Percentiles rank a stretch among this genome's conserved stretches.
These are phyloP conservation scores for Leishmania tarentolae DNA, from an alignment of 208 protist species.

Conservation along the genomic window DNA sequence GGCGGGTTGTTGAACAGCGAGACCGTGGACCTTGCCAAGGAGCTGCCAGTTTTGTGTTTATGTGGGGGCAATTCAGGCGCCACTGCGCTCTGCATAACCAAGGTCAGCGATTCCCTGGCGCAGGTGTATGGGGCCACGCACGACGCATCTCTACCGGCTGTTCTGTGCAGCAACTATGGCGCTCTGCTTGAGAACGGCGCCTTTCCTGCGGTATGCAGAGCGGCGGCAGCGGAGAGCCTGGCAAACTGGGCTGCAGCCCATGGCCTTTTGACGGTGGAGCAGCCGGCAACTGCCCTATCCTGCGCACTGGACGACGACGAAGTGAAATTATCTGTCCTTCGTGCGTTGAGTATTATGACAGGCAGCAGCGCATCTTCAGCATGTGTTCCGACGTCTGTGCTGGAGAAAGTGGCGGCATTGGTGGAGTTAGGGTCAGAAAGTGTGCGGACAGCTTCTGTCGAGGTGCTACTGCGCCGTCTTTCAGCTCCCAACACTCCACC, in stretches of 20 bases:
- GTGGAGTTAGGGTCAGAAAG: slow-evolving; percentile 15
- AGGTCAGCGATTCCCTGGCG: slow-evolving; percentile 22
- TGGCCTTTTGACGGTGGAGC: slow-evolving; percentile 9
- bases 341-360: slow-evolving; percentile 17
- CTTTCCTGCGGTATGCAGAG: slow-evolving; percentile 18
- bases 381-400: slow-evolving; percentile 24
- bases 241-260: slow-evolving; percentile 25
- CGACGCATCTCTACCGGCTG: slow-evolving; percentile 9
- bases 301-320: slow-evolving; percentile 12
- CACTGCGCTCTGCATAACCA: slow-evolving; percentile 14
- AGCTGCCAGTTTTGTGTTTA: slow-evolving; percentile 17
- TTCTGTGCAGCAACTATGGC: slow-evolving; percentile 14
- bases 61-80: slow-evolving; percentile 6
- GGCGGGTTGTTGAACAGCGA: neutral
- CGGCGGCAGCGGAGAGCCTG: slow-evolving; percentile 26
- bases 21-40: slow-evolving; percentile 14
- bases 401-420: slow-evolving; percentile 29
- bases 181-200: slow-evolving; percentile 14
- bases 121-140: slow-evolving; percentile 20
- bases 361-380: slow-evolving; percentile 19
- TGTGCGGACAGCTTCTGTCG: slow-evolving; percentile 22
- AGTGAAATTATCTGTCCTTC: slow-evolving; percentile 18
- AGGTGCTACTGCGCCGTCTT: slow-evolving; percentile 23
- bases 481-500: slow-evolving; percentile 2
- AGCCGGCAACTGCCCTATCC: slow-evolving; percentile 12